A percentile compares a stretch with the other conserved stretches of the same genome.
Conservation (phyloP, 495 filamentous ascomycete species). For the Hypoxylon fuscum region DNA sequence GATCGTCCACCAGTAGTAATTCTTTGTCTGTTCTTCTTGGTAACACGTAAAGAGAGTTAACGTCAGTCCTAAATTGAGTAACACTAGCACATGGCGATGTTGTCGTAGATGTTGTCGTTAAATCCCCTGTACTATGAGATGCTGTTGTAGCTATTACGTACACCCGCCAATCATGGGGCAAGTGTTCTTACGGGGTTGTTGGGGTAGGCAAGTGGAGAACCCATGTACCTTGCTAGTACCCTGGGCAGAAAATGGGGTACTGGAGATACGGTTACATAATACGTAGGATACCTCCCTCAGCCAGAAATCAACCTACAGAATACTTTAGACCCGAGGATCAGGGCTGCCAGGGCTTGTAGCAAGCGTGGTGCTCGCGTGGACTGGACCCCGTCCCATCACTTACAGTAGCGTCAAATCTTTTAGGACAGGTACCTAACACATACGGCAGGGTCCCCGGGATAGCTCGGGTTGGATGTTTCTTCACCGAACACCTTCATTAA, state of each 20-base stretch:
- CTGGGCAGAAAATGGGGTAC: neutral
- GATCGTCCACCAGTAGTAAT: no score
- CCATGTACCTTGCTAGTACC: neutral
- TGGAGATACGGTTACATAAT: neutral
- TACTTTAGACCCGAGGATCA: neutral
- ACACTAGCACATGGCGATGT: no score
- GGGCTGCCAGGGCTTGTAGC: neutral
- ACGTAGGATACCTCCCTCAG: neutral
- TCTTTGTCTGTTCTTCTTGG: no score
- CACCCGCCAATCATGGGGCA: neutral
- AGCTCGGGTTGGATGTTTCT: conserved; percentile 3
- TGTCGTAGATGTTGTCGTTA: no score
- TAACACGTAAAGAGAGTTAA: no score
- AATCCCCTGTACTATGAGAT: neutral
- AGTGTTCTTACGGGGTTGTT: neutral
- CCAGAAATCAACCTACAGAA: neutral
- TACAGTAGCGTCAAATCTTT: neutral
- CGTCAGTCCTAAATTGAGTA: no score
- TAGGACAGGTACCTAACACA: neutral
- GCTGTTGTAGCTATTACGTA: neutral
- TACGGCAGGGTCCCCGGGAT: neutral
- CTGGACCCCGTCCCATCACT: neutral
- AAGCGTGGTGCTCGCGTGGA: conserved; percentile 1
- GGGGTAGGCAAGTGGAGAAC: neutral
- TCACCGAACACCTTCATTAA: neutral